Base-by-base conservation (phyloP, 148 eudicot species). In the Heliamphora exappendiculata region DNA sequence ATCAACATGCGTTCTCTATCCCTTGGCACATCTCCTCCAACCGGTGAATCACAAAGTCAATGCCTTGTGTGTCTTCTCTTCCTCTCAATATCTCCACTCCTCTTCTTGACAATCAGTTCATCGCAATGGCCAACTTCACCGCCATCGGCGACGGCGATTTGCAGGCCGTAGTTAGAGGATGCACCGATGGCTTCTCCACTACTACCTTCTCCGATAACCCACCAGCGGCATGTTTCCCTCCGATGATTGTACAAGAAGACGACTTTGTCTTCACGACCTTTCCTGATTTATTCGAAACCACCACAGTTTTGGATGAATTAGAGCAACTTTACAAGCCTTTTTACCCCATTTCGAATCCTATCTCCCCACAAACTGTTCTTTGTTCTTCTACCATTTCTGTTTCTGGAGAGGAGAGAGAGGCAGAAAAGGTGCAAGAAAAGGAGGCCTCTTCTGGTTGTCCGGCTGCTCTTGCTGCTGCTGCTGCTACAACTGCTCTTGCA, bases 151-250 rank as follows among this genome's bases (percentile, higher is more conserved):
- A 87, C 17, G 88, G 94, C 86, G 84, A 80, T 75, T 79, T 90
- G 69, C 83, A 88, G 44, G 91, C 90, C 29, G 74, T 90, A 7
- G 88, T 90, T 11, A 75, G 86, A 72, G 88, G 82, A 51, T 74
- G 36, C 42, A 39, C 74, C 51, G 22, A 51, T 31, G 37, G 22
- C 34, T 66, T 50, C 50, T 9, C 58, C 42, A 13, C 26, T 39
- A 62, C 54, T 11, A 3, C 75, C 47, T 28, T 39, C 79, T 51
- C 29, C 68, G 57, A 42, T 54, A 31, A 78, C 57, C 29, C 58
- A 73, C 41, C 68, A 76, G 8, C 28, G 24, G 54, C 75, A 41
- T 44, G 62, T 42, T 36, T 76, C 29, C 57, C n/a, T 51, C 72
- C 47, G 50, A 63, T n/a, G 75, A 13, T 16, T 5, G n/a, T 71